Conservation (phyloP, 2,329 filamentous ascomycete genomes). For the Purpureocillium takamizusanense region DNA sequence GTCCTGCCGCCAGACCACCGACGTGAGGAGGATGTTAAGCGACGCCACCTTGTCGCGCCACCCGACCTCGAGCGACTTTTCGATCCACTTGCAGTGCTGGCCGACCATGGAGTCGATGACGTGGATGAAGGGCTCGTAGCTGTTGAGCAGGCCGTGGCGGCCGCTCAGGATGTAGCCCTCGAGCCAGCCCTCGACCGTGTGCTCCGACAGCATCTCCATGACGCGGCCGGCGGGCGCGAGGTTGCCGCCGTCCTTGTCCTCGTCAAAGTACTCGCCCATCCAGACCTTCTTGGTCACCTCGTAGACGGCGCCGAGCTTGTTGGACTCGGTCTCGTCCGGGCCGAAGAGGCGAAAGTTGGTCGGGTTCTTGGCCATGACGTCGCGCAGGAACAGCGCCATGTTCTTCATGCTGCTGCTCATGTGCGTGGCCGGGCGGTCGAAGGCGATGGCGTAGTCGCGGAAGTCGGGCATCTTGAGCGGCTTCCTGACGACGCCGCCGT, state of each 20-base stretch:
- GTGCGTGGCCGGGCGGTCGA: constrained; percentile 50
- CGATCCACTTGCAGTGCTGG: constrained; percentile 77
- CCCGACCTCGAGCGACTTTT: constrained; percentile 71
- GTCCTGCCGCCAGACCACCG: constrained; percentile 74
- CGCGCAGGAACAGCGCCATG: constrained; percentile 58
- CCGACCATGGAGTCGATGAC: constrained; percentile 82
- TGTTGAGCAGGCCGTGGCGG: constrained; percentile 68
- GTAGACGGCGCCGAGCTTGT: constrained; percentile 66
- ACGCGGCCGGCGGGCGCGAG: constrained; percentile 59
- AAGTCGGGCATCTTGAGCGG: constrained; percentile 64
- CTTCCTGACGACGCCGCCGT: constrained; percentile 59
- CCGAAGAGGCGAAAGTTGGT: constrained; percentile 68
- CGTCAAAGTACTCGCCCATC: constrained; percentile 70
- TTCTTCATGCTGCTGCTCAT: constrained; percentile 58
- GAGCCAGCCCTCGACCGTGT: constrained; percentile 72
- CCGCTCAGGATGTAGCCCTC: constrained; percentile 71
- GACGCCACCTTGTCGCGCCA: constrained; percentile 68
- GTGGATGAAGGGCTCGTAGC: constrained; percentile 76
- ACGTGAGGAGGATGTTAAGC: constrained; percentile 70
- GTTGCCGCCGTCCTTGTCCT: constrained; percentile 68
- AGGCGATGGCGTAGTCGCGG: constrained; percentile 53
- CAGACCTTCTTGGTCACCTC: constrained; percentile 70
- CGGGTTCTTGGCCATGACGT: constrained; percentile 56
- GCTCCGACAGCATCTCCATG: constrained; percentile 80
- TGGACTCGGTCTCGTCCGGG: constrained; percentile 74